These are phyloP conservation scores for Colletotrichum sp. DNA, from an alignment of 2,329 filamentous ascomycete genomes.

Conservation along the genomic window DNA sequence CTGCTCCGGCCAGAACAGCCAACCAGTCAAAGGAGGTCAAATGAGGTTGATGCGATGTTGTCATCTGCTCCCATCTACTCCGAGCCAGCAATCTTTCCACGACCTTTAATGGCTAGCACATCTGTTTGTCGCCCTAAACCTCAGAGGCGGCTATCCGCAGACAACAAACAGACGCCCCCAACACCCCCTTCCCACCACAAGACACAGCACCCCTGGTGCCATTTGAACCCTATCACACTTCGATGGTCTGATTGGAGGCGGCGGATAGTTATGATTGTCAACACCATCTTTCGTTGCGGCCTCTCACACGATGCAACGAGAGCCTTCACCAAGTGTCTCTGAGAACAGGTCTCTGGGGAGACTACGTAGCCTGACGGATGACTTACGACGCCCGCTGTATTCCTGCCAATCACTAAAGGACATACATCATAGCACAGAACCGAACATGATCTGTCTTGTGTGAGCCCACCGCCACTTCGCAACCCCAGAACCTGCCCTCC, in stretches of 20 bases:
- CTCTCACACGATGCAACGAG: neutral
- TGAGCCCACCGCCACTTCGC: constrained; percentile 12
- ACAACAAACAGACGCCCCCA: neutral
- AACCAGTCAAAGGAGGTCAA: neutral
- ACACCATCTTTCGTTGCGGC: neutral
- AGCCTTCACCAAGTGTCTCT: neutral
- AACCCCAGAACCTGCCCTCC: neutral
- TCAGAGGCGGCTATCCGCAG: neutral
- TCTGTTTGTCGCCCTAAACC: neutral
- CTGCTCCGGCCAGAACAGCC: neutral
- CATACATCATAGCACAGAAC: neutral
- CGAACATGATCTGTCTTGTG: neutral
- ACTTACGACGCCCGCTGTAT: neutral
- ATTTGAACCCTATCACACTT: constrained; percentile 1
- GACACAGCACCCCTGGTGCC: neutral
- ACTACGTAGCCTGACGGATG: neutral
- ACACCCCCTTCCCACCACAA: neutral
- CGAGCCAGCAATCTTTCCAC: neutral
- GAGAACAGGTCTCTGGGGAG: neutral
- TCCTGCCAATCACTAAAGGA: neutral
- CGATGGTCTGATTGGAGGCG: neutral
- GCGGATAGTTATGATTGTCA: neutral
- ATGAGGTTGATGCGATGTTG: neutral
- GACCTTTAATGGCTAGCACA: neutral
- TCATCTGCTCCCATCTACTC: neutral